Base-by-base conservation (phyloP, 768 basidiomycete genomes). In the Pleurotus ostreatus region DNA sequence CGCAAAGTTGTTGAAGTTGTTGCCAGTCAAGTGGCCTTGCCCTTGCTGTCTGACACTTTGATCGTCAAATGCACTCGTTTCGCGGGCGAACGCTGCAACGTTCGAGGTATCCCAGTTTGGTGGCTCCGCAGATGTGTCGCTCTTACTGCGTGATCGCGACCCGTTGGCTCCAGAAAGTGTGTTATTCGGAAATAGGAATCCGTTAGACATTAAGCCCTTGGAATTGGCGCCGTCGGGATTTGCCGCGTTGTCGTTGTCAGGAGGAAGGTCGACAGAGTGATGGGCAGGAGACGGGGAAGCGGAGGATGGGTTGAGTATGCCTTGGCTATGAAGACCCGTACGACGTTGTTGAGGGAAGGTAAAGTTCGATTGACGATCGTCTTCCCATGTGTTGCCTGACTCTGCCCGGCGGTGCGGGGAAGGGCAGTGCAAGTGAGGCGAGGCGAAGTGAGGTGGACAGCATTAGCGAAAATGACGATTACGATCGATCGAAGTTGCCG, bases 101-200 rank as follows among this genome's bases (percentile, higher is more conserved):
- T 34, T 34, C 30, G 70, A 56, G 48, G 68, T 56, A 54, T 79
- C 75, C 84, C 84, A 84, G 45, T 78, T 65, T 1, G 78, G 80
- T 13, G 79, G 78, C 55, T 84, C 81, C 2, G 80, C 71, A 44
- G 81, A 73, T 0, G 82, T 78, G 46, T 87, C 86, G 1, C 83
- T 83, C 62, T 85, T 80, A 68, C 82, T 84, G 52, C 86, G 74
- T 20, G 41, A 16, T 30, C 60, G 39, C 13, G 22, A 20, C 13
- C 18, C 38, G 13, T 40, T 39, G 13, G n/a, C 22, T 72, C 69
- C 37, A 84, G 77, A 37, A 69, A 68, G n/a, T 61, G 65, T 55
- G 20, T 39, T 39, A 53, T 20, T 20, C 6, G 51, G 51, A 41
- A 53, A 53, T 20, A 53, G 15, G n/a, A 53, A 53, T n/a, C 51